Percentiles rank a stretch among this genome's conserved stretches.
Evolutionary conservation across 1,284 basidiomycete genomes (phyloP).

Genomic region (Cutaneotrichosporon dermatis): DNA sequence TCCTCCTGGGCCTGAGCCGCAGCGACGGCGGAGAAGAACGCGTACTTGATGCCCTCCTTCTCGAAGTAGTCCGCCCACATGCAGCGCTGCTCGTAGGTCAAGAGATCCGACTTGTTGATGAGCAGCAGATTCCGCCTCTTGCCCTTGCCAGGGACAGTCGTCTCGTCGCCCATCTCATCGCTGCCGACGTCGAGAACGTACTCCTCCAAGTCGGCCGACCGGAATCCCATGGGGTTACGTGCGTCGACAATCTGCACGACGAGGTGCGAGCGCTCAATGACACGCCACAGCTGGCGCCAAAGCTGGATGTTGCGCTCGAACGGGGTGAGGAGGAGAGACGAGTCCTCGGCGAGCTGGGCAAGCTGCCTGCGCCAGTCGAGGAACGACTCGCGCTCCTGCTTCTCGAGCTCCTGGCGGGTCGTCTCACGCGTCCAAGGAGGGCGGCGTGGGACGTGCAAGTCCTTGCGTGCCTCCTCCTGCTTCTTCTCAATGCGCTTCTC

Average conservation of each 20-base stretch:
- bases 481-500: slow-evolving; percentile 68
- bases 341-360: slow-evolving; percentile 59
- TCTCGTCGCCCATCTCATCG: slow-evolving; percentile 55
- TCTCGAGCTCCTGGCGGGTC: slow-evolving; percentile 70
- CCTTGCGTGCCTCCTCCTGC: slow-evolving; percentile 67
- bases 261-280: slow-evolving; percentile 87
- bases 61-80: slow-evolving; percentile 96
- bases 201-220: slow-evolving; percentile 83
- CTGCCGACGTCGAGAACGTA: slow-evolving; percentile 82
- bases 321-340: slow-evolving; percentile 76
- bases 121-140: slow-evolving; percentile 71
- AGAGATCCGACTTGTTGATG: slow-evolving; percentile 93
- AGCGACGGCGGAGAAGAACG: slow-evolving; percentile 94
- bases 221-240: slow-evolving; percentile 82
- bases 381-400: slow-evolving; percentile 81
- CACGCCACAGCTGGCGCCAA: slow-evolving; percentile 94
- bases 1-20: slow-evolving; percentile 75
- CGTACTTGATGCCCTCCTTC: slow-evolving; percentile 69
- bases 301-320: slow-evolving; percentile 96
- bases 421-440: slow-evolving; percentile 79
- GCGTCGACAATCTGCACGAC: slow-evolving; percentile 95
- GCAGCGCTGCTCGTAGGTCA: slow-evolving; percentile 81
- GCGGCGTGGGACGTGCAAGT: slow-evolving; percentile 68
- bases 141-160: slow-evolving; percentile 62
- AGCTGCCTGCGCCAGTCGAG: slow-evolving; percentile 84